Evolutionary conservation across 768 basidiomycete species (phyloP), one percentile per base, ranked within the genome.

Genomic region (Trametes cinnabarina): DNA sequence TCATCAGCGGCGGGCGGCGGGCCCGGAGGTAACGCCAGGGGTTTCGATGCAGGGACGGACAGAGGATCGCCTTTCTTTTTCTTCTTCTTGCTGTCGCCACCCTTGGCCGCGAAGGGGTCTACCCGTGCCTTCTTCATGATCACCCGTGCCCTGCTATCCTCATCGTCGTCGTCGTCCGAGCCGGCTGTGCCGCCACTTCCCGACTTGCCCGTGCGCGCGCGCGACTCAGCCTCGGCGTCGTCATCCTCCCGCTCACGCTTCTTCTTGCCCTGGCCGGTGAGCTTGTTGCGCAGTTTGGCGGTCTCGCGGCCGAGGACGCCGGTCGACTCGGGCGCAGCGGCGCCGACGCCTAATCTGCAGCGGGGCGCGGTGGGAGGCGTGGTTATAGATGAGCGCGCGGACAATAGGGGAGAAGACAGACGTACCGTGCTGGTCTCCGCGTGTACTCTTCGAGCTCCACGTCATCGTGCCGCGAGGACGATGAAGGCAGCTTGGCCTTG

Each of bases 271-370:
- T 75, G 66, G 2, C 74, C 83, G 11, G 75, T 65, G 2, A 92
- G 77, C 65, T 79, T 83, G 52, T 78, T 77, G 67, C 83, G 86
- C 19, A 92, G 76, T 61, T 81, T 82, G 17, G 80, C 81, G n/a
- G 77, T 74, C 54, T 88, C 88, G 37, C 81, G 77, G 37, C 77
- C 74, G 34, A 76, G 62, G 48, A 63, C 72, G 26, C 77, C 58
- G n/a, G 65, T 71, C 0, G 73, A 69, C 49, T 80, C 81, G 26
- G 87, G 82, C 22, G 84, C 72, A 26, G 81, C 67, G 32, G 88
- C 87, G 22, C 90, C 90, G 8, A 92, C 88, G 53, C 90, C 90
- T 55, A 92, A 74, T 64, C 90, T 92, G 58, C 35, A 19, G 34
- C 23, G 39, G 26, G 28, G 41, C 39, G 58, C 41, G 51, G 61